Conservation (phyloP, 495 filamentous ascomycete species). For the Evansstolkia leycettana region DNA sequence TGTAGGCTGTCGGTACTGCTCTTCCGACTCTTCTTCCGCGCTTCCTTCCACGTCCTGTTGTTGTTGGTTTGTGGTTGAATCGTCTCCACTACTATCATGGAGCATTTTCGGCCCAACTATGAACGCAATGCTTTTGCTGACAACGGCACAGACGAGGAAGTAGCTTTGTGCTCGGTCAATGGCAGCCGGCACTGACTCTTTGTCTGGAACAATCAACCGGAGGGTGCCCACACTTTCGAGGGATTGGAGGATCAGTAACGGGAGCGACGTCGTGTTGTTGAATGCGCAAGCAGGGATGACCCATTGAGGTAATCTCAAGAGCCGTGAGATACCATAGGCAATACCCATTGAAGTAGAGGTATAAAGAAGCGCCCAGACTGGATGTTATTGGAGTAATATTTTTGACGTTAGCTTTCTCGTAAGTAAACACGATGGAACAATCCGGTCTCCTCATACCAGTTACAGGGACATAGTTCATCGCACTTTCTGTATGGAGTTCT, state of each 20-base stretch:
- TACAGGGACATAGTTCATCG: slow-evolving; percentile 45
- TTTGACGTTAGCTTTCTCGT: no score
- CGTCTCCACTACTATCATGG: slow-evolving; percentile 11
- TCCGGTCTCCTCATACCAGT: slow-evolving; percentile 26
- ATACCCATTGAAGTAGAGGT: slow-evolving; percentile 41
- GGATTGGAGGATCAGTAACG: slow-evolving; percentile 53
- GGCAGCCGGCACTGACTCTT: slow-evolving; percentile 36
- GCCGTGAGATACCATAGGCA: slow-evolving; percentile 27
- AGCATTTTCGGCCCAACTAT: slow-evolving; percentile 46
- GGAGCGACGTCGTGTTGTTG: slow-evolving; percentile 67
- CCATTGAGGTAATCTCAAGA: slow-evolving; percentile 52
- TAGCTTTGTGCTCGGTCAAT: slow-evolving; percentile 58
- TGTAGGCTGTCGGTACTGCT: slow-evolving; percentile 8
- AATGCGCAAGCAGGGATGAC: slow-evolving; percentile 54
- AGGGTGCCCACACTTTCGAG: slow-evolving; percentile 56
- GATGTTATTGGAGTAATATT: no score
- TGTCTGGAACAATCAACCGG: slow-evolving; percentile 33
- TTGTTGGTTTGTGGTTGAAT: slow-evolving; percentile 13
- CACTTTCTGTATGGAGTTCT: slow-evolving; percentile 45
- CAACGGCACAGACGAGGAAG: slow-evolving; percentile 53
- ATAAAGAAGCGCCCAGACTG: slow-evolving; percentile 47
- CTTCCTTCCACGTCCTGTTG: slow-evolving; percentile 7
- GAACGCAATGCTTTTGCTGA: slow-evolving; percentile 53
- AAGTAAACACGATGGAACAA: no score
- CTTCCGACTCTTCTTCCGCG: slow-evolving; percentile 6